Evolutionary conservation across 345 rosid genomes (phyloP), one percentile per base, ranked within the genome.

Genomic region (Hibiscus syriacus): DNA sequence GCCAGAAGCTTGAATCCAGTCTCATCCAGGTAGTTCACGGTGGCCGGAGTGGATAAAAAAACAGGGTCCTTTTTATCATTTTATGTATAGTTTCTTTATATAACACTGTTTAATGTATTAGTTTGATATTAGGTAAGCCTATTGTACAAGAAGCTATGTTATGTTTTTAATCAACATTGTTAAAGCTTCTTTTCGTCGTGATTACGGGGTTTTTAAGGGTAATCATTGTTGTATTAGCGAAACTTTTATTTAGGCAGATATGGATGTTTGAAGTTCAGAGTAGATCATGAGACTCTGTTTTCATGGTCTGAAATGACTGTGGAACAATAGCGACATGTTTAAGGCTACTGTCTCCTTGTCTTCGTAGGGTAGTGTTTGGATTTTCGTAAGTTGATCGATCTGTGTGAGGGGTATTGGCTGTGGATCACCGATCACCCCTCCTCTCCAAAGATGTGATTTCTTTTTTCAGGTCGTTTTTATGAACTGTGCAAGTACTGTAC

Each of bases 1-100:
- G 69, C 69, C 22, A 49, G 57, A 38, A 48, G 45, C 4, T 49
- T 66, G 27, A 66, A 66, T 66, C 69, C 69, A 30, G 69, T 66
- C 2, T 49, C 69, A 4, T 66, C 59, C 58, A 50, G 69, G 59
- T 66, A 66, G 69, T 25, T 62, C 17, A 30, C 39, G 29, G 22
- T 19, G 19, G 29, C 19, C n/a, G 38, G 41, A 26, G 8, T 27
- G 32, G 32, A 29, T 29, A 29, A 29, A 2, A n/a, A 36, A 66
- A 2, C 13, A 54, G 26, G 46, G 25, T 59, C 60, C 9, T n/a
- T n/a, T n/a, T n/a, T n/a, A n/a, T 65, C 68, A 5, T 16, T 48
- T 29, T 29, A 6, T 49, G 54, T 66, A 66, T 49, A 66, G 45
- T 50, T 12, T 65, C 57, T 57, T n/a, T 45, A 16, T 5, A 26